Evolutionary conservation across 352 stramenopile species (phyloP), one percentile per base, ranked within the genome.

Genomic region (Phytophthora pseudosyringae): DNA sequence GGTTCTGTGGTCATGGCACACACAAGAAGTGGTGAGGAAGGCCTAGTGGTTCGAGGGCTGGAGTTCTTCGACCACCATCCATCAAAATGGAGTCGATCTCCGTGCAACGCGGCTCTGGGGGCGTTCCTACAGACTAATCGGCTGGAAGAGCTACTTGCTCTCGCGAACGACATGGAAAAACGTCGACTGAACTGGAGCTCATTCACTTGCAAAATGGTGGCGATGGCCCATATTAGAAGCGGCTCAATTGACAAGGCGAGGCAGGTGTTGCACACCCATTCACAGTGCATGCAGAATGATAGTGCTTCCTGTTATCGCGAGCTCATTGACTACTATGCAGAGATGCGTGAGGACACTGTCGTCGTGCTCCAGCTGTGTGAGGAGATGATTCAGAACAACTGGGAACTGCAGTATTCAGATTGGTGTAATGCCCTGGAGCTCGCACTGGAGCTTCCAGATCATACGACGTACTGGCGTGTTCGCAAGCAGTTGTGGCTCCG

Each of bases 401-500:
- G 41, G 21, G 26, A 33, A n/a, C 11, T 48, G 3, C 41, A 12
- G 3, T 15, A 7, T 15, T 16, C 41, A 8, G 41, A 48, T 10
- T 48, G 41, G 39, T 68, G 83, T 55, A 79, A 71, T 16, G 75
- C 78, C 31, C 69, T 91, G 1, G 66, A 63, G 9, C 55, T 69
- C 31, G 59, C 83, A 15, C 51, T 89, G 41, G 43, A 74, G 36
- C 67, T 88, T 44, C 64, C 64, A 16, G 81, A 90, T 62, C 71
- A 65, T 46, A 56, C 73, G 33, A 43, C 78, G 11, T 91, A 91
- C 59, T 91, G 83, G 83, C 78, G 76, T 51, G 81, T 91, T 63
- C 83, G 83, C 64, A 88, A 89, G 61, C 83, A 71, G 61, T 80
- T 90, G 66, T 82, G 85, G 67, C 55, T 86, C 29, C 77, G 77